Conservation (phyloP, 2,329 filamentous ascomycete species). For the Fusarium succisae region DNA sequence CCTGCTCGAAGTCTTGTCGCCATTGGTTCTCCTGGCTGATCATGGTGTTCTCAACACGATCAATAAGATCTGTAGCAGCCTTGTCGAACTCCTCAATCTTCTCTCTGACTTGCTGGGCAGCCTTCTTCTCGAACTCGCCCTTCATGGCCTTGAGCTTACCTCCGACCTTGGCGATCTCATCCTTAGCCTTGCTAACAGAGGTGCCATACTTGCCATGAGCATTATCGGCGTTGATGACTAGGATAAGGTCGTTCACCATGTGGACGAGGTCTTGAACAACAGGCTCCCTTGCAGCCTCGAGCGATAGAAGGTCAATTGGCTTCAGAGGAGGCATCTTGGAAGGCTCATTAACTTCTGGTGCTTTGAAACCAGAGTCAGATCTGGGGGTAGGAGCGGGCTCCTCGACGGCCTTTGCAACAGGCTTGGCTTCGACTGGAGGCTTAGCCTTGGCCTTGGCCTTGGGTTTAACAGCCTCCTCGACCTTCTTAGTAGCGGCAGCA, state of each 20-base stretch:
- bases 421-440: constrained; percentile 31
- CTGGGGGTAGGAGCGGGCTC: constrained; percentile 45
- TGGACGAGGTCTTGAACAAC: constrained; percentile 93
- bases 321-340: constrained; percentile 70
- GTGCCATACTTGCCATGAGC: constrained; percentile 79
- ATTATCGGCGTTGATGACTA: constrained; percentile 88
- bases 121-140: constrained; percentile 72
- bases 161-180: constrained; percentile 80
- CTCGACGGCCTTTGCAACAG: constrained; percentile 45
- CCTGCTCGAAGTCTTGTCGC: constrained; percentile 86
- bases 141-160: constrained; percentile 80
- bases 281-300: constrained; percentile 81
- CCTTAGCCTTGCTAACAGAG: constrained; percentile 86
- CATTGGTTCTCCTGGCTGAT: constrained; percentile 81
- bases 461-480: constrained; percentile 42
- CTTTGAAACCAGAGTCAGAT: constrained; percentile 53
- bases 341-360: constrained; percentile 72
- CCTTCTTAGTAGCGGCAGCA: constrained; percentile 45
- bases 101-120: constrained; percentile 78
- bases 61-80: constrained; percentile 86
- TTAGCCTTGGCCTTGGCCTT: constrained; percentile 36
- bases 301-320: constrained; percentile 80
- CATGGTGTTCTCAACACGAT: constrained; percentile 87
- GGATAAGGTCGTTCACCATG: constrained; percentile 95
- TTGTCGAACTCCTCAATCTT: constrained; percentile 82